Percentiles rank a stretch among this genome's conserved stretches.
phyloP scores from a whole-genome alignment of 495 filamentous ascomycete species.

The Talaromyces thailandensis region DNA sequence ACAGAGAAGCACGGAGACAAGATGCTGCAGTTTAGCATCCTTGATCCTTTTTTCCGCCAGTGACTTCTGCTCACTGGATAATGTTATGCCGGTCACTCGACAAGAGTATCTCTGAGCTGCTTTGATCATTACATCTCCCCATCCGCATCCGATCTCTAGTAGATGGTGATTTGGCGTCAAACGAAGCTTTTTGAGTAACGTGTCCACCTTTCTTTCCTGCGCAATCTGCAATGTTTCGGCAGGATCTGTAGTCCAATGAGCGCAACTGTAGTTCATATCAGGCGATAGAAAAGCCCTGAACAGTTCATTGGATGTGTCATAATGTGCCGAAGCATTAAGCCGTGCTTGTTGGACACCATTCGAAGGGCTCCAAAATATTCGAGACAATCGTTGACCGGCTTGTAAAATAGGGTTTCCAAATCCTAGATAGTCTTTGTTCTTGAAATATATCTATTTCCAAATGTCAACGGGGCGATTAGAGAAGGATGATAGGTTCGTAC shows the following conservation, averaged over 20 bases:
- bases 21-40: slow-evolving; percentile 38
- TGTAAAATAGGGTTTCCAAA: slow-evolving; percentile 4
- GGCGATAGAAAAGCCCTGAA: slow-evolving; percentile 62
- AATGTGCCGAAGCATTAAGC: slow-evolving; percentile 60
- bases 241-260: slow-evolving; percentile 48
- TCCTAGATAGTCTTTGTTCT: slow-evolving; percentile 4
- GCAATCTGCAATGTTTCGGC: slow-evolving; percentile 52
- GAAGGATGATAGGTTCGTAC: neutral
- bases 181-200: slow-evolving; percentile 49
- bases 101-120: slow-evolving; percentile 52
- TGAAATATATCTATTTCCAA: slow-evolving; percentile 10
- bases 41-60: slow-evolving; percentile 50
- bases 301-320: slow-evolving; percentile 67
- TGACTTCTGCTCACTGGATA: slow-evolving; percentile 52
- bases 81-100: slow-evolving; percentile 51
- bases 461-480: neutral
- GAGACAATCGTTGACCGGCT: neutral
- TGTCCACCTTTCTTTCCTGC: slow-evolving; percentile 53
- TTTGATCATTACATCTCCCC: slow-evolving; percentile 59
- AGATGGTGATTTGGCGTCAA: slow-evolving; percentile 56
- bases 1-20: slow-evolving; percentile 47
- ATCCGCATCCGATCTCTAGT: slow-evolving; percentile 62
- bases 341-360: slow-evolving; percentile 59
- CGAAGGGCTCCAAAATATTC: slow-evolving; percentile 40
- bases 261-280: slow-evolving; percentile 72